These are phyloP conservation scores for Fragaria ananassa DNA, from an alignment of 306 rosid genomes.

Conservation along the genomic window DNA sequence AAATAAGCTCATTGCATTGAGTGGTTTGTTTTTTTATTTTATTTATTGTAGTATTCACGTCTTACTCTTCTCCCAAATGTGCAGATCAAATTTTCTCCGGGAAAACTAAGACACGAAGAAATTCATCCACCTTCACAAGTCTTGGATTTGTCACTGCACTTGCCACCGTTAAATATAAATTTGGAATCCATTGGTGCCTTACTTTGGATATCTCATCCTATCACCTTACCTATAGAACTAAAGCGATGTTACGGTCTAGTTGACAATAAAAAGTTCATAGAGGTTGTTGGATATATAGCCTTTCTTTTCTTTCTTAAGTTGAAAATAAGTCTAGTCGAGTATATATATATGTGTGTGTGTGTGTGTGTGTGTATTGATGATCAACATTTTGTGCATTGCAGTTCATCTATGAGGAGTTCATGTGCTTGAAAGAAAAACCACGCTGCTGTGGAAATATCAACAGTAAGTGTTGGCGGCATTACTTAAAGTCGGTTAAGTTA, in stretches of 20 bases:
- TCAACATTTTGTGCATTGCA: neutral
- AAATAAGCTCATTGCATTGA: neutral
- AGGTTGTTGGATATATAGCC: neutral
- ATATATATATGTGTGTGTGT: neutral
- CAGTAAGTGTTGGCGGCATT: neutral
- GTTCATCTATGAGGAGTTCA: neutral
- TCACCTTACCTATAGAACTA: neutral
- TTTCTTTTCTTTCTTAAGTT: too few relatives aligned
- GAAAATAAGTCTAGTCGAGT: neutral
- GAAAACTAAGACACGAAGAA: neutral
- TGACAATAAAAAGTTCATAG: neutral
- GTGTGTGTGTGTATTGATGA: neutral
- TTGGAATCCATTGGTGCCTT: neutral
- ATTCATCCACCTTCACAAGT: neutral
- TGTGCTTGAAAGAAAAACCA: neutral
- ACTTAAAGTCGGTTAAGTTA: neutral
- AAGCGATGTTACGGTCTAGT: neutral
- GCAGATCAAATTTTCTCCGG: neutral
- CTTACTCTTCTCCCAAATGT: neutral
- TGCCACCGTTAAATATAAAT: neutral
- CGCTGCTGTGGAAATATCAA: neutral
- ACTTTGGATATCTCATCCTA: neutral
- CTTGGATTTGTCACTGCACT: neutral
- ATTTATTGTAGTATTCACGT: neutral
- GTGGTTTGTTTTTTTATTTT: neutral